A percentile compares a stretch with the other conserved stretches of the same genome.
Conservation (phyloP, 2,329 filamentous ascomycete species). For the Samsoniella hepiali region DNA sequence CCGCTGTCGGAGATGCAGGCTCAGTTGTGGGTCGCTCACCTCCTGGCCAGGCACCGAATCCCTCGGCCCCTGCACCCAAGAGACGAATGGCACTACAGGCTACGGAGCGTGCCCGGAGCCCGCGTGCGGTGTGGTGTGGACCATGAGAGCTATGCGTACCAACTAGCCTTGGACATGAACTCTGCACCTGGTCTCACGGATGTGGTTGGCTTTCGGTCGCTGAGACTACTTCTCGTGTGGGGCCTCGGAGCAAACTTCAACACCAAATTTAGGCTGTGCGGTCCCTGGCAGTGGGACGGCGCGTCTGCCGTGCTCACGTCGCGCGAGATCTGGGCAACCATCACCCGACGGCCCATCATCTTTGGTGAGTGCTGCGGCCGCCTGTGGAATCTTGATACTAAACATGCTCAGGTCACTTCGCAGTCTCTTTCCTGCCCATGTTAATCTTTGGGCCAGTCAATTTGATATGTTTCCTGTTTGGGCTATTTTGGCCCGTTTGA, state of each 20-base stretch:
- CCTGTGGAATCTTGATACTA: background rate
- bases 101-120: background rate
- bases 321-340: background rate
- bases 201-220: background rate
- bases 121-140: background rate
- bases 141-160: background rate
- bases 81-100: background rate
- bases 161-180: background rate
- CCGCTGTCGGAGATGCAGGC: conserved; percentile 45
- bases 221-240: background rate
- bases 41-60: conserved; percentile 27
- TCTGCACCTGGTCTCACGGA: background rate
- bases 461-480: background rate
- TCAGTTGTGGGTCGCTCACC: conserved; percentile 29
- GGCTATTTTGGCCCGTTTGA: background rate
- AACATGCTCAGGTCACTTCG: background rate
- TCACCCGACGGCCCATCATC: background rate
- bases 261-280: background rate
- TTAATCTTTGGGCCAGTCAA: background rate
- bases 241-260: background rate
- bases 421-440: background rate
- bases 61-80: conserved; percentile 21
- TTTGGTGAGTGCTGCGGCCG: background rate
- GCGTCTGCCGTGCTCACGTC: background rate
- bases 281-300: background rate